Conservation (phyloP, 352 stramenopile species). For the Pythium aristosporum region DNA sequence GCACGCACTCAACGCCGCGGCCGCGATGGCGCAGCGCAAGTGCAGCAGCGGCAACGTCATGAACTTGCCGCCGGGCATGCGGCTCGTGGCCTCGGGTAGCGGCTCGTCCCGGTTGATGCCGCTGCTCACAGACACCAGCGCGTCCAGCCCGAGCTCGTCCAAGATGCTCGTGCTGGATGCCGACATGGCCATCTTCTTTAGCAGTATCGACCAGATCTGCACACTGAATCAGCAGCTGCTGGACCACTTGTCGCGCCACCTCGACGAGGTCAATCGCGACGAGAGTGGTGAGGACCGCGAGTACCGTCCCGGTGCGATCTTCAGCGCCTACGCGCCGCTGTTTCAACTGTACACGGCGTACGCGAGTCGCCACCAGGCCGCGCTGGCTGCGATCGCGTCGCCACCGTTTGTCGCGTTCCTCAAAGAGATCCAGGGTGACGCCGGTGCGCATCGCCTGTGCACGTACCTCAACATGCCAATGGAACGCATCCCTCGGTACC, state of each 20-base stretch:
- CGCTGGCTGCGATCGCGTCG: slow-evolving; percentile 69
- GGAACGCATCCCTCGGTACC: slow-evolving; percentile 83
- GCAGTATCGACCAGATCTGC: slow-evolving; percentile 85
- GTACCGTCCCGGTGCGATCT: slow-evolving; percentile 63
- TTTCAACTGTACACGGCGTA: slow-evolving; percentile 88
- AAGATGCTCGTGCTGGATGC: slow-evolving; percentile 79
- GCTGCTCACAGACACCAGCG: background rate
- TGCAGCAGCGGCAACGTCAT: slow-evolving; percentile 49
- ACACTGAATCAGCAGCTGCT: slow-evolving; percentile 87
- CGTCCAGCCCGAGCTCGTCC: no score
- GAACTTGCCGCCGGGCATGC: slow-evolving; percentile 32
- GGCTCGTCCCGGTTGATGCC: slow-evolving; percentile 21
- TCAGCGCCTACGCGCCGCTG: slow-evolving; percentile 80
- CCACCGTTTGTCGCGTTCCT: slow-evolving; percentile 71
- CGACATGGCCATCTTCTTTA: slow-evolving; percentile 88
- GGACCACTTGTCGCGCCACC: slow-evolving; percentile 78
- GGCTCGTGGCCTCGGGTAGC: slow-evolving; percentile 10
- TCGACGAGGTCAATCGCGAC: slow-evolving; percentile 58
- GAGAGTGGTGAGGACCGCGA: slow-evolving; percentile 26
- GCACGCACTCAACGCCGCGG: slow-evolving; percentile 32
- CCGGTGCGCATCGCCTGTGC: slow-evolving; percentile 55
- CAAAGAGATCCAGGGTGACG: slow-evolving; percentile 65
- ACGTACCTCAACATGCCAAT: slow-evolving; percentile 88
- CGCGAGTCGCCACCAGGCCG: slow-evolving; percentile 73
- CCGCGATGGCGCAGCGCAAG: slow-evolving; percentile 32